Evolutionary conservation across 2,329 filamentous ascomycete species (phyloP), one percentile per base, ranked within the genome.

Genomic region (Fusarium guadeloupense): DNA sequence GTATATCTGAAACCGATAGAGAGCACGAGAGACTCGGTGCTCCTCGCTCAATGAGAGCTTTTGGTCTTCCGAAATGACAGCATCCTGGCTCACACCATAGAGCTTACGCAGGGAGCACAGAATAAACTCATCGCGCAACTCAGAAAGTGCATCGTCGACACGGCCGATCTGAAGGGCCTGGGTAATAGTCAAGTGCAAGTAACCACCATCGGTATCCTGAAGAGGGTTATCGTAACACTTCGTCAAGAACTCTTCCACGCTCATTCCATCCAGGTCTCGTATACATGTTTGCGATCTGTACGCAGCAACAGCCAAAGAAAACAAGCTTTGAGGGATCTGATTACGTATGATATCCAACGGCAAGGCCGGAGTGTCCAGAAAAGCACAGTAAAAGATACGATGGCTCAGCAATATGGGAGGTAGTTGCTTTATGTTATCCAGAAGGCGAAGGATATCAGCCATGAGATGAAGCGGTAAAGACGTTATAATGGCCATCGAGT

Each of bases 1-100:
- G 26, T 63, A 59, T 16, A 68, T 68, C 39, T 69, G 62, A 13
- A 69, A 68, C 13, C 66, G 62, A 38, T 66, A 68, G 9, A 69
- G 39, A 9, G 64, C 64, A 12, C 64, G 54, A 8, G 54, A 60
- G 23, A 68, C 39, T 13, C 67, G 59, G 28, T 64, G 56, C 28
- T 31, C 9, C 20, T 68, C 62, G 4, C 43, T 40, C 1, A 42
- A 26, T 9, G 64, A 67, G 12, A 41, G 38, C 4, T 28, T 31
- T 21, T 44, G 48, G 6, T 21, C 43, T 19, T 40, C 20, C 13
- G 43, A 12, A n/a, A 58, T 42, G 10, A 45, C 14, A 25, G 47
- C 43, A 23, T 59, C 45, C n/a, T 45, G 46, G 13, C 35, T 41
- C 37, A 57, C 19, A 16, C 59, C 48, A 41, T 68, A 55, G 25